Percentiles rank a stretch among this genome's conserved stretches.
phyloP scores from a whole-genome alignment of 116 monocot genomes.

The Zostera marina region DNA sequence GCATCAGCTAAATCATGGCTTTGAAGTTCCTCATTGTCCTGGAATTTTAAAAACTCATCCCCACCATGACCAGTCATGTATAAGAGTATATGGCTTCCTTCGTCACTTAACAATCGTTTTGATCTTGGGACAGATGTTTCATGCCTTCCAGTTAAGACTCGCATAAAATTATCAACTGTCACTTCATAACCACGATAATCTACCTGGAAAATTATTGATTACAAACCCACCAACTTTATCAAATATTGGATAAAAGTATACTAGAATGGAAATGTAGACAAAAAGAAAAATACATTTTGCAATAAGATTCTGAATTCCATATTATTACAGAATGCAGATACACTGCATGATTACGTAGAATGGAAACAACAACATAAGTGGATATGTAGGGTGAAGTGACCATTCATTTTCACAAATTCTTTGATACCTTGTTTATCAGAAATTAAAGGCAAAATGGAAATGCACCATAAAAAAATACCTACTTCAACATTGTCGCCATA shows the following conservation, averaged over 20 bases:
- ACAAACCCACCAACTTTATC: background rate
- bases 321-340: background rate
- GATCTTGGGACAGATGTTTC: slow-evolving; percentile 89
- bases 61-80: slow-evolving; percentile 99
- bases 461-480: slow-evolving; percentile 1
- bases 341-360: too few relatives aligned
- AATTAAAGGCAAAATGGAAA: too few relatives aligned
- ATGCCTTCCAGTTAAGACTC: slow-evolving; percentile 87
- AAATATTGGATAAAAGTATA: background rate
- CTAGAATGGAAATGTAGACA: too few relatives aligned
- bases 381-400: too few relatives aligned
- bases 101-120: slow-evolving; percentile 86
- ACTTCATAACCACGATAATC: slow-evolving; percentile 99
- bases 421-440: background rate
- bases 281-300: too few relatives aligned
- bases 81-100: slow-evolving; percentile 85
- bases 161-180: slow-evolving; percentile 86
- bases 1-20: slow-evolving; percentile 99
- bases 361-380: too few relatives aligned
- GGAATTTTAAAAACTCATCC: slow-evolving; percentile 92
- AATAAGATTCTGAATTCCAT: too few relatives aligned
- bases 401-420: too few relatives aligned
- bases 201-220: slow-evolving; percentile 31
- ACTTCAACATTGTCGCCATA: slow-evolving; percentile 99
- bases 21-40: slow-evolving; percentile 89